Base-by-base conservation (phyloP, 2,329 filamentous ascomycete species). In the Penicillium sp. region DNA sequence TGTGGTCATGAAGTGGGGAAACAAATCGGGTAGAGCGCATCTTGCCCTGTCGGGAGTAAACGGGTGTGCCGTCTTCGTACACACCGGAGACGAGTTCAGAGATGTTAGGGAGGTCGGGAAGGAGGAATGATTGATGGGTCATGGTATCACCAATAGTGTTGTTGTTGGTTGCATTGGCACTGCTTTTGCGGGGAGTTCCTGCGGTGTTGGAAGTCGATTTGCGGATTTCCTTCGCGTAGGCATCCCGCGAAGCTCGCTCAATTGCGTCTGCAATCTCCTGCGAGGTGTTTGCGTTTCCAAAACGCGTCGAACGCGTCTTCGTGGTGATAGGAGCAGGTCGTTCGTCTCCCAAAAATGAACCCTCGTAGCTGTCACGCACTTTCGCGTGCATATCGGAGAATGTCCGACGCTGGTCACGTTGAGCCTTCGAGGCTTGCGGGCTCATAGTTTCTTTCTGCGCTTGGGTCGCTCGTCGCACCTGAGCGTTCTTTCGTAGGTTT, bases 1-100 rank as follows among this genome's bases (percentile, higher is more conserved):
- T 65, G 40, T 66, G 60, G 53, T 74, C 71, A 47, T 73, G 70
- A 3, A 74, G 71, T n/a, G 77, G 77, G 16, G 80, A 81, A 4
- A 79, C 75, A 68, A 85, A 85, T 36, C 83, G 81, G 13, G 83
- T 83, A 5, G 72, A 70, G 41, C 82, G 77, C 25, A 79, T 67
- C 45, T 76, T 78, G n/a, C 75, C 70, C 36, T 73, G 78, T 21
- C 82, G 80, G 10, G 78, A 76, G 68, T 84, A 82, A 13, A 84
- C 77, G 0, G 83, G 83, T 1, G 83, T 84, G 13, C 82, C 82
- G 61, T 84, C 81, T 57, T 82, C 78, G 60, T 82, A 83, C 8
- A 81, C 76, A 52, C 83, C 83, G 23, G 83, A 85, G 11, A 87
- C 80, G 31, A 87, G 75, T 64, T 87, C 84, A 6, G 83, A 85